phyloP scores from a whole-genome alignment of 1,284 basidiomycete genomes.

The Ustilago sp. region DNA sequence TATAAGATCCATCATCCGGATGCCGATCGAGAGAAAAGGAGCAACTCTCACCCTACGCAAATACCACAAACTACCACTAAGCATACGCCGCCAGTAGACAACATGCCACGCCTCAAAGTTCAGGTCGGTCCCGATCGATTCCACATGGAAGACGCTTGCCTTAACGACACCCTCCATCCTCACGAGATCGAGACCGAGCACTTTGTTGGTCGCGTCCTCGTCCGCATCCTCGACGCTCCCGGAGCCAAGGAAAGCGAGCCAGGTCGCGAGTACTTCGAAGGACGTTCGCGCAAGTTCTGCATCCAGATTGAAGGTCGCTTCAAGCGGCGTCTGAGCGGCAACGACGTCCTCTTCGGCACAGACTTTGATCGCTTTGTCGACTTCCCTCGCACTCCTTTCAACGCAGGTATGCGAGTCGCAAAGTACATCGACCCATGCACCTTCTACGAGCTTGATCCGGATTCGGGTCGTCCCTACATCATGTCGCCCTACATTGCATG shows the following conservation, averaged over 20 bases:
- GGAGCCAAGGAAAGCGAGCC: constrained; percentile 64
- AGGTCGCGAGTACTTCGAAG: constrained; percentile 66
- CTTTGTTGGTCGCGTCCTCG: constrained; percentile 70
- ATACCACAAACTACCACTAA: not conserved
- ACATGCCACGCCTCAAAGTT: constrained; percentile 68
- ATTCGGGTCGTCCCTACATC: constrained; percentile 70
- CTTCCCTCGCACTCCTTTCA: constrained; percentile 68
- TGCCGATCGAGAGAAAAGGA: not conserved
- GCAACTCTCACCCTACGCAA: not conserved
- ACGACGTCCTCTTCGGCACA: constrained; percentile 64
- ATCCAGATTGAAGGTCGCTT: constrained; percentile 72
- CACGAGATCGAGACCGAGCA: constrained; percentile 70
- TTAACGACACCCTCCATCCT: constrained; percentile 69
- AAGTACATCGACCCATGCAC: constrained; percentile 70
- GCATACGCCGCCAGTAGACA: not conserved
- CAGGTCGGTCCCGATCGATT: constrained; percentile 69
- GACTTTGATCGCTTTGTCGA: constrained; percentile 68
- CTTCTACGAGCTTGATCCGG: constrained; percentile 66
- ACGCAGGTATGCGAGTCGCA: constrained; percentile 71
- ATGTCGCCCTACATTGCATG: constrained; percentile 71
- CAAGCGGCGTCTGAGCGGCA: constrained; percentile 64
- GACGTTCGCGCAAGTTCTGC: constrained; percentile 69
- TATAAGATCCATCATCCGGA: not conserved
- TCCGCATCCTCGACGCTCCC: constrained; percentile 69
- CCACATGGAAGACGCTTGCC: constrained; percentile 65